A percentile compares a stretch with the other conserved stretches of the same genome.
These are phyloP conservation scores for Leishmania mexicana DNA, from an alignment of 208 protist species.

Conservation along the genomic window DNA sequence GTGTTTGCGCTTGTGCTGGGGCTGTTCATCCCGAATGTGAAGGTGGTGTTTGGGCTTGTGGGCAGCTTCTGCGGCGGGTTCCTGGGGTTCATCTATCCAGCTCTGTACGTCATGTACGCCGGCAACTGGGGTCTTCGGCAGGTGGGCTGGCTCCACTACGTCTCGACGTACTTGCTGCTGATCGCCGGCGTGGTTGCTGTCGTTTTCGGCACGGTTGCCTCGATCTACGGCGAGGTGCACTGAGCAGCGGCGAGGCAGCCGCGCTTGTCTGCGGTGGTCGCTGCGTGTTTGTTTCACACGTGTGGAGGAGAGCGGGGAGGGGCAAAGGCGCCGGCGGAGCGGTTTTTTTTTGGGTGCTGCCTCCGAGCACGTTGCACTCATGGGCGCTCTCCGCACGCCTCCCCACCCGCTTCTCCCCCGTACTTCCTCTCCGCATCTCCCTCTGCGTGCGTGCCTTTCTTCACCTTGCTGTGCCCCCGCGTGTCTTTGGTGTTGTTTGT, in stretches of 20 bases:
- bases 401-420: neutral
- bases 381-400: neutral
- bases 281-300: neutral
- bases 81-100: conserved; percentile 85
- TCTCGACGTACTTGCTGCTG: conserved; percentile 76
- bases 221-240: conserved; percentile 44
- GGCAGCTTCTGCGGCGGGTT: conserved; percentile 78
- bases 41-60: conserved; percentile 80
- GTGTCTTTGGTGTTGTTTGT: neutral
- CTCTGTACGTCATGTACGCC: conserved; percentile 83
- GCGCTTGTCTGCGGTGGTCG: neutral
- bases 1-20: conserved; percentile 72
- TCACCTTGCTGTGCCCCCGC: neutral
- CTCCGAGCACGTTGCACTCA: neutral
- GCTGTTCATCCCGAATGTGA: conserved; percentile 71
- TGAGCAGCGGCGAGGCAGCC: conserved; percentile 3
- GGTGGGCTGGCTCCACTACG: conserved; percentile 73
- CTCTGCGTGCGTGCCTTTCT: neutral
- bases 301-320: neutral
- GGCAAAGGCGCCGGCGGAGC: too few relatives aligned
- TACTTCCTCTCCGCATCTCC: neutral
- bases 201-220: conserved; percentile 66
- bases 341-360: neutral
- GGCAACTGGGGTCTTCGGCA: conserved; percentile 54
- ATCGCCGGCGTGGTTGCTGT: conserved; percentile 71